Evolutionary conservation across 768 basidiomycete species (phyloP), one percentile per base, ranked within the genome.

Genomic region (Strobilomyces confusus): DNA sequence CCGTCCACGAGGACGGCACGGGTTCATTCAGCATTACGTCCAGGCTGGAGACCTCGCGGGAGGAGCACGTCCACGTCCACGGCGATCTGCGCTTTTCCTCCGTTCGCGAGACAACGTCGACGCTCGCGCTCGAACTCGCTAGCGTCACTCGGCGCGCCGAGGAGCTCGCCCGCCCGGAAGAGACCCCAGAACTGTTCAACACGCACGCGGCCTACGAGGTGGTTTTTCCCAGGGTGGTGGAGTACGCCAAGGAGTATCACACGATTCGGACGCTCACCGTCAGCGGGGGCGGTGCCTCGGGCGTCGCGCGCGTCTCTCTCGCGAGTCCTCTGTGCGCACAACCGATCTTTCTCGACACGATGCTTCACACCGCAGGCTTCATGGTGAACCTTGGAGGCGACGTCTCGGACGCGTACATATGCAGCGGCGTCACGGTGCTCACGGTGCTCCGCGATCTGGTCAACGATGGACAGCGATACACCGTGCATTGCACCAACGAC

Each of bases 331-430:
- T 76, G 55, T 69, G 74, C 11, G 68, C 73, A 4, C 77, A 84
- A 55, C 80, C 82, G 6, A 63, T 86, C 23, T 86, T 88, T 67
- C 70, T 80, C 52, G 87, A 89, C 57, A 80, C 83, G 0, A 70
- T 89, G 29, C 70, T 88, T 29, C 88, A 89, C 53, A 75, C 80
- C 34, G 80, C 86, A 0, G 88, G 88, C 4, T 87, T 89, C 66
- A 69, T 88, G 32, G 77, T 81, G 23, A 90, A 89, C 64, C 63
- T 81, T 61, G 77, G 75, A 37, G 79, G 77, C 9, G 66, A 70
- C 11, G 49, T 72, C 23, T 70, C 78, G 25, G 78, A 86, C 49
- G 83, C 77, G 1, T 84, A 79, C 63, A 84, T 90, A 49, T 89
- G 87, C 72, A 77, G 69, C 26, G 73, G 77, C 22, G 72, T 87